These are phyloP conservation scores for Chrysochromulina parva DNA, from an alignment of 78 protist species.

Conservation along the genomic window DNA sequence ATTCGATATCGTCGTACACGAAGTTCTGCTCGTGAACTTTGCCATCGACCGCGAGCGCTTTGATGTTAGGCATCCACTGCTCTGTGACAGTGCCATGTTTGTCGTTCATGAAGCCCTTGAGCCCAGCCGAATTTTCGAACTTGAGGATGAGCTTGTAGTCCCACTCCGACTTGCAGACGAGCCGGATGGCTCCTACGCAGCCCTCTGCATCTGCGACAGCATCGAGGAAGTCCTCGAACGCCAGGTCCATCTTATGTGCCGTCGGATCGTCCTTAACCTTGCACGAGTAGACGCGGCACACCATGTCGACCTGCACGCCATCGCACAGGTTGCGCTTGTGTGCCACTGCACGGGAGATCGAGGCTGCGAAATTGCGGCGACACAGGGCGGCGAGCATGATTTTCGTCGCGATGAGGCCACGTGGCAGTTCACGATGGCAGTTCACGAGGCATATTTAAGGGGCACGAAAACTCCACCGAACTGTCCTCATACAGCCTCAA, in stretches of 20 bases:
- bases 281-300: neutral
- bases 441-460: no score
- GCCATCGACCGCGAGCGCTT: neutral
- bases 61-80: neutral
- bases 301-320: neutral
- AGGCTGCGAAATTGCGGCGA: no score
- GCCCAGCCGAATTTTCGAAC: neutral
- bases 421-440: no score
- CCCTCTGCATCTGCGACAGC: neutral
- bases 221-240: neutral
- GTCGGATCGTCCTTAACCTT: neutral
- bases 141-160: conserved; percentile 4
- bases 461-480: no score
- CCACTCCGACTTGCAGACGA: neutral
- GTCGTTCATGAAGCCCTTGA: neutral
- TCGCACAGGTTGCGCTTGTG: neutral
- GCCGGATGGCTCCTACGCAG: neutral
- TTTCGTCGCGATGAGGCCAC: no score
- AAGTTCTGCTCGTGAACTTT: neutral
- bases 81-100: no score
- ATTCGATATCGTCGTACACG: neutral
- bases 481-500: no score
- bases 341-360: no score
- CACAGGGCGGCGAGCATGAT: no score
- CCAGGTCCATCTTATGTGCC: neutral